These are phyloP conservation scores for Fusarium sp. DNA, from an alignment of 2,329 filamentous ascomycete species.

Conservation along the genomic window DNA sequence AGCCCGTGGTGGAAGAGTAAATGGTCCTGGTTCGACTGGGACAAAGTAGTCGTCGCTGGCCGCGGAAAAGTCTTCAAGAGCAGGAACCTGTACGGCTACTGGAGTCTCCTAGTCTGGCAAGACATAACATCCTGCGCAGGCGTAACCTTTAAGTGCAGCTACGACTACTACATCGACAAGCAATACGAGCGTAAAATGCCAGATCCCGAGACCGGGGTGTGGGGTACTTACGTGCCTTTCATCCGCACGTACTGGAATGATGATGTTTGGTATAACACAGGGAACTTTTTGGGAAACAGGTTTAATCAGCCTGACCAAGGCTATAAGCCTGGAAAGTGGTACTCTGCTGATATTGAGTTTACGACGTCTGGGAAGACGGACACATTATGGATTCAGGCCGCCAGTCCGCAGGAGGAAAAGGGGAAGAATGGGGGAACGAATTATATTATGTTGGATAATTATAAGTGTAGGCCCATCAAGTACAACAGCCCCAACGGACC, in stretches of 20 bases:
- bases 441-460: slow-evolving; percentile 5
- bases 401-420: neutral
- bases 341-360: neutral
- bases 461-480: slow-evolving; percentile 1
- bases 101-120: neutral
- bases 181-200: neutral
- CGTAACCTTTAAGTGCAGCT: slow-evolving; percentile 8
- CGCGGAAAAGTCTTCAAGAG: neutral
- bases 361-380: neutral
- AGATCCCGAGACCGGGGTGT: neutral
- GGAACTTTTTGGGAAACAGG: rapidly evolving
- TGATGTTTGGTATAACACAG: neutral
- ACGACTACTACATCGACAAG: slow-evolving; percentile 16
- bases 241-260: slow-evolving; percentile 10
- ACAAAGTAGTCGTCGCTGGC: neutral
- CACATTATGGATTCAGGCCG: neutral
- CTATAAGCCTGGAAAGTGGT: neutral
- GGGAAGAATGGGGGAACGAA: neutral
- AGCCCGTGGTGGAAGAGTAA: neutral
- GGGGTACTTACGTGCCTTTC: neutral
- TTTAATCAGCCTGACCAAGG: neutral
- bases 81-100: neutral
- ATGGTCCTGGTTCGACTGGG: neutral
- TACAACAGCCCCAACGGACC: slow-evolving; percentile 1
- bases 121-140: slow-evolving; percentile 2